phyloP scores from a whole-genome alignment of 768 basidiomycete species.

The Candolleomyces efflorescens region DNA sequence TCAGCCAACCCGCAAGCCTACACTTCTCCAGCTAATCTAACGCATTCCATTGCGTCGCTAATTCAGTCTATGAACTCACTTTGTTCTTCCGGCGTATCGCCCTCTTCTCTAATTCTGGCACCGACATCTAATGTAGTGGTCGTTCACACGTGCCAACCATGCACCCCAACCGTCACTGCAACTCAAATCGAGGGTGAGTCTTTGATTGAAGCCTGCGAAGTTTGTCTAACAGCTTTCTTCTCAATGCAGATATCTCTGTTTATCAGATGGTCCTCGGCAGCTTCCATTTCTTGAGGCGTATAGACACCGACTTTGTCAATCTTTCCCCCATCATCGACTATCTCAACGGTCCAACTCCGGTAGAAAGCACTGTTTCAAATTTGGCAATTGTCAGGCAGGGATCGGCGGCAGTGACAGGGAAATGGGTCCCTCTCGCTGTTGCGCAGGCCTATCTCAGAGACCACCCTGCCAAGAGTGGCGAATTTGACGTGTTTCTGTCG shows the following conservation, averaged over 20 bases:
- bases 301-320: slow-evolving; percentile 79
- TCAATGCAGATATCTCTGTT: slow-evolving; percentile 58
- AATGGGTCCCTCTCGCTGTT: slow-evolving; percentile 63
- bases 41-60: slow-evolving; percentile 15
- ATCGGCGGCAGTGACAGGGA: slow-evolving; percentile 50
- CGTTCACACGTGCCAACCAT: slow-evolving; percentile 62
- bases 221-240: slow-evolving; percentile 2
- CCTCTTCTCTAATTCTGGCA: slow-evolving; percentile 25
- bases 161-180: slow-evolving; percentile 57
- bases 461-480: slow-evolving; percentile 31
- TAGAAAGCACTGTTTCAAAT: slow-evolving; percentile 36
- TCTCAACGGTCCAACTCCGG: slow-evolving; percentile 16
- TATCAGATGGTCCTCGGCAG: slow-evolving; percentile 64
- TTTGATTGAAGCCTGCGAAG: background rate
- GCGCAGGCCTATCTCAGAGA: slow-evolving; percentile 51
- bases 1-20: slow-evolving; percentile 17
- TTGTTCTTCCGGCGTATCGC: slow-evolving; percentile 15
- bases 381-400: slow-evolving; percentile 51
- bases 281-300: slow-evolving; percentile 58
- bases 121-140: slow-evolving; percentile 38
- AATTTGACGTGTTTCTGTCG: slow-evolving; percentile 55
- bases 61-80: slow-evolving; percentile 13
- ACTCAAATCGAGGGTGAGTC: slow-evolving; percentile 66
- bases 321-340: slow-evolving; percentile 49
- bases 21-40: slow-evolving; percentile 12